Percentiles rank a stretch among this genome's conserved stretches.
phyloP scores from a whole-genome alignment of 2,329 filamentous ascomycete genomes.

The Neocucurbitaria cava region DNA sequence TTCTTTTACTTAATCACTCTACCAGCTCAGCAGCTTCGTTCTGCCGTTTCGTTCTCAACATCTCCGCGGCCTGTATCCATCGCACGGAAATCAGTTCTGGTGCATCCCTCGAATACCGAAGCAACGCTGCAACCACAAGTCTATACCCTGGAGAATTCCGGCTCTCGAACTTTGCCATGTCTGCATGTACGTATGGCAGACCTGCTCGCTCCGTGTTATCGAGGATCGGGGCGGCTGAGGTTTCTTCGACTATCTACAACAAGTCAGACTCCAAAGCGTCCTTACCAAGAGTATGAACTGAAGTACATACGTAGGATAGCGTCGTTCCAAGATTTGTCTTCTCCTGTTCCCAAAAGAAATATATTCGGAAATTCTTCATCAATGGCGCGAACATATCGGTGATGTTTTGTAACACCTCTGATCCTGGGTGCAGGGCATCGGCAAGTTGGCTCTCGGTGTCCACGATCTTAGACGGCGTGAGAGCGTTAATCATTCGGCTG shows the following conservation, averaged over 20 bases:
- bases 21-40: constrained; percentile 20
- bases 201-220: constrained; percentile 47
- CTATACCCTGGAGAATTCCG: constrained; percentile 31
- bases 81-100: constrained; percentile 9
- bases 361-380: constrained; percentile 47
- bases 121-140: constrained; percentile 31
- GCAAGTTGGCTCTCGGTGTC: constrained; percentile 56
- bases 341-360: constrained; percentile 52
- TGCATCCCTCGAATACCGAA: constrained; percentile 25
- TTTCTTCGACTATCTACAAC: constrained; percentile 36
- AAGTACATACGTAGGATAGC: constrained; percentile 31
- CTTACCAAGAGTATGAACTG: neutral
- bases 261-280: neutral
- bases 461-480: constrained; percentile 32
- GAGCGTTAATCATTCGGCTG: constrained; percentile 35
- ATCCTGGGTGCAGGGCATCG: constrained; percentile 59
- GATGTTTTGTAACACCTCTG: constrained; percentile 50
- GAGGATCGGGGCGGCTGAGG: constrained; percentile 30
- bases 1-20: neutral
- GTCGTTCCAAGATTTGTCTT: constrained; percentile 46
- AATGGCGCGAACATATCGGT: constrained; percentile 48
- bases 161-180: constrained; percentile 41
- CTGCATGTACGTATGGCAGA: constrained; percentile 39
- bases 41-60: constrained; percentile 14
- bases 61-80: constrained; percentile 18